phyloP scores from a whole-genome alignment of 176 grass and related monocot species.

The Musa acuminata region DNA sequence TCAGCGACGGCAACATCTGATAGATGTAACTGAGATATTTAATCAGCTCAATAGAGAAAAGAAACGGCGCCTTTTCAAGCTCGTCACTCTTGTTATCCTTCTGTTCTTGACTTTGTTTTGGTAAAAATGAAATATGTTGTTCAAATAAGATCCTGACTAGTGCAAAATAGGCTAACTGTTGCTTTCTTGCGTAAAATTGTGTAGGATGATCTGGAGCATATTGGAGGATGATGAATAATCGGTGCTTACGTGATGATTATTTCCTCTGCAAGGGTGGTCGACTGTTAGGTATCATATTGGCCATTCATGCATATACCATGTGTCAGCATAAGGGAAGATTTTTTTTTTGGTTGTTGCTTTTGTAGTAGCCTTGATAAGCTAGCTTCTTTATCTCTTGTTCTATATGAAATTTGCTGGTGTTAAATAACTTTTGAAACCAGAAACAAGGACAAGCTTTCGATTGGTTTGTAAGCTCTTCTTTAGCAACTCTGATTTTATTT shows the following conservation, averaged over 20 bases:
- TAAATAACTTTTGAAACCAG: no score
- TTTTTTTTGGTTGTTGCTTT: no score
- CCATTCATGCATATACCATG: no score
- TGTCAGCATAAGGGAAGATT: no score
- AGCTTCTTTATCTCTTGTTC: no score
- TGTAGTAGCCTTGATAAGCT: no score
- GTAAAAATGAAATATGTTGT: conserved; percentile 26
- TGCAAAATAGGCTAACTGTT: conserved; percentile 1
- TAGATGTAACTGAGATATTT: conserved; percentile 99
- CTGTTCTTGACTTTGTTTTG: conserved; percentile 87
- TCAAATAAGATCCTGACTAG: conserved; percentile 1
- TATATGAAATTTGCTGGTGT: no score
- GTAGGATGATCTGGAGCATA: conserved; percentile 94
- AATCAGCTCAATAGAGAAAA: conserved; percentile 80
- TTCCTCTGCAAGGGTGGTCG: no score
- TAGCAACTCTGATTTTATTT: no score
- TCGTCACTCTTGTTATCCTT: conserved; percentile 55
- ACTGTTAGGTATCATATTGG: no score
- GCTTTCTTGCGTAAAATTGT: conserved; percentile 6
- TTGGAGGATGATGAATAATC: conserved; percentile 68
- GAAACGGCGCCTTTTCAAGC: conserved; percentile 79
- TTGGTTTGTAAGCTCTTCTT: no score
- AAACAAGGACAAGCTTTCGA: no score
- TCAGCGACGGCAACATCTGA: conserved; percentile 59
- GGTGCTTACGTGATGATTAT: not conserved